These are phyloP conservation scores for Amphichorda felina DNA, from an alignment of 2,329 filamentous ascomycete species.

Conservation along the genomic window DNA sequence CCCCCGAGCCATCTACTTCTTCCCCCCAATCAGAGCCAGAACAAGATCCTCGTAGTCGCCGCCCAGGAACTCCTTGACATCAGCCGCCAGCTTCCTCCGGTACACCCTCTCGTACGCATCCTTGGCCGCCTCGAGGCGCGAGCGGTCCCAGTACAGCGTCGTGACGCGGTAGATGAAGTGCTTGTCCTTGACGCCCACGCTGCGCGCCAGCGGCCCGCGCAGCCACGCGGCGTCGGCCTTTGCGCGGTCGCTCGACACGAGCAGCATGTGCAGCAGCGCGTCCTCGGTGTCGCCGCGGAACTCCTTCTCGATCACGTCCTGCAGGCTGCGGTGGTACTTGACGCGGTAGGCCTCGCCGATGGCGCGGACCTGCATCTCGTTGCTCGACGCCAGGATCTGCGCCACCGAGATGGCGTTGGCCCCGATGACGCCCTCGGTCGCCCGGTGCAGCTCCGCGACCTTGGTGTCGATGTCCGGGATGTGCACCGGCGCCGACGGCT, in stretches of 20 bases:
- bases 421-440: slow-evolving; percentile 17
- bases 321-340: slow-evolving; percentile 19
- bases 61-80: slow-evolving; percentile 14
- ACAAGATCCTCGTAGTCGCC: slow-evolving; percentile 17
- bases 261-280: slow-evolving; percentile 16
- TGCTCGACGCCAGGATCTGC: slow-evolving; percentile 18
- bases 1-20: too few species aligned
- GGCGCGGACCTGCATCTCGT: slow-evolving; percentile 17
- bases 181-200: slow-evolving; percentile 13
- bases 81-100: slow-evolving; percentile 7
- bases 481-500: slow-evolving; percentile 13
- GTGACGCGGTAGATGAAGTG: slow-evolving; percentile 19
- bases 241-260: slow-evolving; percentile 10
- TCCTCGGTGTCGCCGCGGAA: slow-evolving; percentile 22
- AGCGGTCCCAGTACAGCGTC: slow-evolving; percentile 18
- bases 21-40: slow-evolving; percentile 15
- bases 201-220: slow-evolving; percentile 11
- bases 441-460: slow-evolving; percentile 17
- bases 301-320: slow-evolving; percentile 20
- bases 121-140: slow-evolving; percentile 13
- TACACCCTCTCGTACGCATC: slow-evolving; percentile 8
- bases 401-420: slow-evolving; percentile 17
- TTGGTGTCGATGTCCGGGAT: slow-evolving; percentile 18
- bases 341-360: slow-evolving; percentile 14
- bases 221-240: slow-evolving; percentile 13